Conservation (phyloP, 495 filamentous ascomycete species). For the Parachaetomium inaequale region DNA sequence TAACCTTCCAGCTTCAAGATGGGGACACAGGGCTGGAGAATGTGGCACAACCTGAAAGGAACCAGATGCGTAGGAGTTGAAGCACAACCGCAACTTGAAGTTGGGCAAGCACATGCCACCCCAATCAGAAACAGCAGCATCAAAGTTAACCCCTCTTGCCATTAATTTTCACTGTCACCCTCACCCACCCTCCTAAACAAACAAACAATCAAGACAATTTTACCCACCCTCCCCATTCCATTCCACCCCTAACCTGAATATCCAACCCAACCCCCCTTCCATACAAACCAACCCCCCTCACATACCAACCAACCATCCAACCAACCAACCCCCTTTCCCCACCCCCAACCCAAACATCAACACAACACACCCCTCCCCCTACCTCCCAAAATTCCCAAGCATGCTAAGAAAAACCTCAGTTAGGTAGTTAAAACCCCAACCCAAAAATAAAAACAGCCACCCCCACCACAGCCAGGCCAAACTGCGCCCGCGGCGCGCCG, state of each 20-base stretch:
- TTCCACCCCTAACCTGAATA: not conserved
- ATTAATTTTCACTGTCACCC: too few relatives aligned
- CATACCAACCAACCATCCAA: not conserved
- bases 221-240: not conserved
- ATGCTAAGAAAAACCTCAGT: too few relatives aligned
- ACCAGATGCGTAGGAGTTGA: too few relatives aligned
- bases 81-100: too few relatives aligned
- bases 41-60: too few relatives aligned
- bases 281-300: not conserved
- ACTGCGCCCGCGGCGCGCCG: conserved; percentile 1
- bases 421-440: conserved; percentile 14
- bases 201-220: not conserved
- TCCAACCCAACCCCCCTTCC: not conserved
- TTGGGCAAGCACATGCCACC: too few relatives aligned
- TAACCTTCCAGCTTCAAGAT: too few relatives aligned
- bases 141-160: too few relatives aligned
- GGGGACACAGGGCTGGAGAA: too few relatives aligned
- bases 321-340: not conserved
- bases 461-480: conserved; percentile 13
- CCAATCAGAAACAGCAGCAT: too few relatives aligned
- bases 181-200: not conserved
- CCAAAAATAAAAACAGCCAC: conserved; percentile 2
- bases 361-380: not conserved
- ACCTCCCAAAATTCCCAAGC: not conserved
- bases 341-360: not conserved